Evolutionary conservation across 495 filamentous ascomycete genomes (phyloP), one percentile per base, ranked within the genome.

Genomic region (Penicillium arizonense): DNA sequence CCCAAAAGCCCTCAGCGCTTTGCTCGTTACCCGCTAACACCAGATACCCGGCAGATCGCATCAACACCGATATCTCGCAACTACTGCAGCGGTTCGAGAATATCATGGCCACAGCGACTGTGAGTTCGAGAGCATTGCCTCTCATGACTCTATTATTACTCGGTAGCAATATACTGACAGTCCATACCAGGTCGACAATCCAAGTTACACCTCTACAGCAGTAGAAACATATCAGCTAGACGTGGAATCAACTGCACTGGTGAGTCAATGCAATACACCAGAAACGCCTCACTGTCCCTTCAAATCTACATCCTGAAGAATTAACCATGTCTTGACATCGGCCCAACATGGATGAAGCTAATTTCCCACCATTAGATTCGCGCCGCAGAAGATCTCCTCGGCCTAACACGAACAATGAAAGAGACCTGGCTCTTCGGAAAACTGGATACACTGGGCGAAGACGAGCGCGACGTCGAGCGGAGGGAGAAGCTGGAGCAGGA

Each of bases 371-470:
- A 21, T 34, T 34, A 87, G 85, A 75, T 87, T 59, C 82, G 82
- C 39, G 77, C 83, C 11, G 81, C 81, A 9, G 87, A 90, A 67
- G 85, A 90, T 45, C 64, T 87, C 18, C 72, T 87, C 34, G 72
- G 77, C 10, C 61, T 90, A 12, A 86, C 80, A 30, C 77, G 86
- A 12, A 69, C 74, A 6, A 71, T 90, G 72, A 87, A 89, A 66
- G 87, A 90, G 58, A 76, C 81, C n/a, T 90, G 87, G 87, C 71
- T 89, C 21, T 88, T 87, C 58, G 87, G 87, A 13, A 79, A 84
- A 52, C 72, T 89, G n/a, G 71, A 87, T 20, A 86, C 84, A 0
- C 63, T 88, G 8, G 81, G 80, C 16, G 76, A 78, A 59, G 64
- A 75, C 37, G 67, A 75, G 39, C 64, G 68, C 33, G 75, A 77